Base-by-base conservation (phyloP, 2,329 filamentous ascomycete genomes). In the Ophiostoma ips region DNA sequence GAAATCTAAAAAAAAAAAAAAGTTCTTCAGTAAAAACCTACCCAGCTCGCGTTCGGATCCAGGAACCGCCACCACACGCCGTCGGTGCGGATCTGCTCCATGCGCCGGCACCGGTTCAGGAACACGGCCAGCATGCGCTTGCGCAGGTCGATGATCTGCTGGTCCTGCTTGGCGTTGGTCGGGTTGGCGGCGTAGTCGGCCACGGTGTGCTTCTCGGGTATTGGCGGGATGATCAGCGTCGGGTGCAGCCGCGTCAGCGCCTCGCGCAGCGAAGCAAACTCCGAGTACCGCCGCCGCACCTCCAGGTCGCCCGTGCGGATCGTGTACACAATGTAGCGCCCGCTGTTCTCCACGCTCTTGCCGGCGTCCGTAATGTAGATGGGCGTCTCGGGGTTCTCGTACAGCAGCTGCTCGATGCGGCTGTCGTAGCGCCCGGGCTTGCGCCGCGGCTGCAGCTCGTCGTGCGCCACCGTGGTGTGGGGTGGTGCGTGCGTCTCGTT, bases 121-220 rank as follows among this genome's bases (percentile, higher is more conserved):
- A 98, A 98, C 0, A 96, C 92, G 5, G 85, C 84, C 49, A 98
- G 66, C 92, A 98, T 98, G 59, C 92, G 85, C 71, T 96, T 96
- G 53, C 92, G 79, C 56, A 96, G 71, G 62, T 98, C 92, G 56
- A 98, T 98, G 43, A 96, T 98, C 53, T 90, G 86, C 52, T 88
- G 83, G 63, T 98, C 94, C 66, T 98, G 90, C 65, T 95, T 98
- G 16, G 94, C 94, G 60, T 90, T 95, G 35, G 92, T 98, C 2
- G 94, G 92, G 60, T 95, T 96, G 28, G 94, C 89, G 15, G 92
- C 92, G 63, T 98, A 98, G 65, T 98, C 92, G 54, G 90, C 90
- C 84, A 98, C 94, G 43, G 88, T 92, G 66, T 98, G 92, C 67
- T 98, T 98, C 68, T 98, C 94, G 19, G 92, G 92, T 60, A 98